Conservation (phyloP, 805 yeast genomes). For the Cyberlindnera subsufficiens region DNA sequence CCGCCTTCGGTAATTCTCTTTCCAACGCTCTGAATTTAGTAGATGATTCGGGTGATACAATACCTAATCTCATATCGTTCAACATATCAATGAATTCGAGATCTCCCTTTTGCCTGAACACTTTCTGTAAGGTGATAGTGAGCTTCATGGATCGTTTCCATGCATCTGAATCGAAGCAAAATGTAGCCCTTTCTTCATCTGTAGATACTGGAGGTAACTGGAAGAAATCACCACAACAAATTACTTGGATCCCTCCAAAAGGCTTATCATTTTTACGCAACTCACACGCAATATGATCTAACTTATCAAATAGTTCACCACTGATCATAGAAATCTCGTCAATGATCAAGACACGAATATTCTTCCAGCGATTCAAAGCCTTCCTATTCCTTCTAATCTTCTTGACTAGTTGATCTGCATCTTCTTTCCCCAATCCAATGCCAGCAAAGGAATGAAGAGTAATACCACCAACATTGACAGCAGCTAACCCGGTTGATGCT, state of each 20-base stretch:
- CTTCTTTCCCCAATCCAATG: constrained; percentile 64
- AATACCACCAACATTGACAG: constrained; percentile 74
- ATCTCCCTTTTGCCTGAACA: constrained; percentile 77
- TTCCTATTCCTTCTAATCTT: constrained; percentile 49
- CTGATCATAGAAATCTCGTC: constrained; percentile 84
- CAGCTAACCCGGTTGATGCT: constrained; percentile 83
- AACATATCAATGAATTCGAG: constrained; percentile 64
- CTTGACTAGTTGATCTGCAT: constrained; percentile 37
- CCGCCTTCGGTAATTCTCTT: constrained; percentile 50
- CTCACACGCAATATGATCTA: constrained; percentile 52
- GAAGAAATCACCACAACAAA: constrained; percentile 76
- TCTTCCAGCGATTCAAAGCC: constrained; percentile 48
- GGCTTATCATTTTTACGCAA: constrained; percentile 44
- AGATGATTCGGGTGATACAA: constrained; percentile 41
- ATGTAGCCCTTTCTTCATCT: constrained; percentile 29
- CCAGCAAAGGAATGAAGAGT: constrained; percentile 77
- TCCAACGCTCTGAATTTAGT: constrained; percentile 43
- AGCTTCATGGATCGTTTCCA: constrained; percentile 56
- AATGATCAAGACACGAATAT: constrained; percentile 53
- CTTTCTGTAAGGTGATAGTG: constrained; percentile 55
- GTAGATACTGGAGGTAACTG: constrained; percentile 68
- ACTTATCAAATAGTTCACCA: constrained; percentile 57
- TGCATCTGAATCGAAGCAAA: constrained; percentile 59
- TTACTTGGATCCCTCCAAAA: constrained; percentile 76
- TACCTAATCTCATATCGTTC: constrained; percentile 67